These are phyloP conservation scores for Nitzschia palea DNA, from an alignment of 108 stramenopile species.

Conservation along the genomic window DNA sequence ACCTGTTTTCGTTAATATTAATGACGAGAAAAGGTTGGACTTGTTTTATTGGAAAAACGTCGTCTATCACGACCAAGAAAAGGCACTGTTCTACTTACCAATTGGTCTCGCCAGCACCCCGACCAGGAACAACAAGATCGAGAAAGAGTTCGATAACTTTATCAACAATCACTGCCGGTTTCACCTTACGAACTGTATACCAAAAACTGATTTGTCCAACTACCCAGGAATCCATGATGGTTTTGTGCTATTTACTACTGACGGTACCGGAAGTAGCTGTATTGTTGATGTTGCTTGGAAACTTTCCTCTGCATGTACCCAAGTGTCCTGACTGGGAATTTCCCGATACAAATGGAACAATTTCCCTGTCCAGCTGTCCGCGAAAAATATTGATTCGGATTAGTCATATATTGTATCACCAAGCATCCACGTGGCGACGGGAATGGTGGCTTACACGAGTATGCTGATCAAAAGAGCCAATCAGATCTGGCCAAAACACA, in stretches of 20 bases:
- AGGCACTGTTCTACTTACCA: constrained; percentile 33
- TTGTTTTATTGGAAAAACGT: constrained; percentile 9
- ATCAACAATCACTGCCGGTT: constrained; percentile 77
- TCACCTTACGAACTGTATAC: constrained; percentile 55
- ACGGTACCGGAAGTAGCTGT: too few relatives aligned
- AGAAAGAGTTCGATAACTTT: constrained; percentile 55
- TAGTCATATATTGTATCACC: too few relatives aligned
- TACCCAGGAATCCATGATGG: constrained; percentile 47
- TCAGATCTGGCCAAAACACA: not conserved
- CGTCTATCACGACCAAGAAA: too few relatives aligned
- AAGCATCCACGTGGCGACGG: not conserved
- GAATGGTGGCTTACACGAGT: not conserved
- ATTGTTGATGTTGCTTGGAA: too few relatives aligned
- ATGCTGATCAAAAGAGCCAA: not conserved
- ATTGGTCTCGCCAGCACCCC: constrained; percentile 72
- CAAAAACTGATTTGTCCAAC: constrained; percentile 51
- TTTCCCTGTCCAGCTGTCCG: too few relatives aligned
- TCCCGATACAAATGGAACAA: too few relatives aligned
- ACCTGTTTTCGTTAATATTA: not conserved
- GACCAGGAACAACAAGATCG: constrained; percentile 69
- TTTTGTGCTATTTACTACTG: too few relatives aligned
- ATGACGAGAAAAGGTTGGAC: not conserved
- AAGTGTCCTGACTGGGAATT: too few relatives aligned
- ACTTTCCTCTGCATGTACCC: too few relatives aligned
- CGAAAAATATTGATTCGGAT: too few relatives aligned